Base-by-base conservation (phyloP, 2,329 filamentous ascomycete species). In the Myriosclerotinia curreyana region DNA sequence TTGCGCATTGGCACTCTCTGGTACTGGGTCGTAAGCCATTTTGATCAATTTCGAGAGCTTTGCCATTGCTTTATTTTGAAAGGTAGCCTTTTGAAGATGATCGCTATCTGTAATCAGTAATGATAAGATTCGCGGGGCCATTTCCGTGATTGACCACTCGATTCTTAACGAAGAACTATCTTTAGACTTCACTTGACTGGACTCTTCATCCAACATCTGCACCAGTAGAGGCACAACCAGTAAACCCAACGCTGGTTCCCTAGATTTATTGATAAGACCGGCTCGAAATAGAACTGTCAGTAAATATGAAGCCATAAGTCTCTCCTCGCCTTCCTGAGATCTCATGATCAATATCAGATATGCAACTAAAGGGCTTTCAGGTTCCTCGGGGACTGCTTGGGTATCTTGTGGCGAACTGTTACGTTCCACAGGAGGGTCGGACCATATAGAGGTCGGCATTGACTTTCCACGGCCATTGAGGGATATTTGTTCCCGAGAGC, bases 71-170 rank as follows among this genome's bases (percentile, higher is more conserved):
- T 80, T 80, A 53, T 85, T 84, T 66, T 97, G 91, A 51, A 88
- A 88, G 0, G 92, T 92, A 46, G 91, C 87, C 71, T 88, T 90
- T 76, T 98, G 94, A 61, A 98, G 81, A 65, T 85, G 82, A 66
- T 89, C 86, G 74, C 88, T 92, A 71, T 95, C 91, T 34, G 86
- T 86, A 22, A 96, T 86, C 48, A 98, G 80, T 53, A 87, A 86
- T 20, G 92, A 91, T 62, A 98, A 80, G 14, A 96, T 83, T 1
- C 85, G 82, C 9, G 93, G 91, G 2, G 90, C 86, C 67, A 85
- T 85, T 74, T 94, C 90, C 63, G 86, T 80, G 15, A 92, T 80
- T 11, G 78, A 75, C 70, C 83, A 80, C 28, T 79, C 78, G 15
- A 77, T 71, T 15, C 76, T 38, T 73, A 76, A 38, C 75, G 70